A percentile compares a stretch with the other conserved stretches of the same genome.
Conservation (phyloP, 1,139 yeast species). For the Blastobotrys malaysiensis region DNA sequence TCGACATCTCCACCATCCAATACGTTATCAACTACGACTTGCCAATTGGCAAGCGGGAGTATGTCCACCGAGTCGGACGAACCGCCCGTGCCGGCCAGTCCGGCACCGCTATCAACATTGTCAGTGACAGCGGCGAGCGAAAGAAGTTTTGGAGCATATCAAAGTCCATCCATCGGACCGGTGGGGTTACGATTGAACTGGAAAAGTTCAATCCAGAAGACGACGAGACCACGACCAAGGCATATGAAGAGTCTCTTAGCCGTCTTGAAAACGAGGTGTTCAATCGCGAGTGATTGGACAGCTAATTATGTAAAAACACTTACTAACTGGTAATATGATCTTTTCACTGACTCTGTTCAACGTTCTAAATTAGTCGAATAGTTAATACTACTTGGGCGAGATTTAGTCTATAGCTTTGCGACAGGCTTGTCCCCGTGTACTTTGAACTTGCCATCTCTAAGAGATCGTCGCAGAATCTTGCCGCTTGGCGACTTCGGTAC, state of each 20-base stretch:
- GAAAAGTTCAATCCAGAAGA: constrained; percentile 13
- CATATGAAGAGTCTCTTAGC: constrained; percentile 43
- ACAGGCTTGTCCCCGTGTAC: constrained; percentile 6
- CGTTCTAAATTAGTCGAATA: too few relatives aligned
- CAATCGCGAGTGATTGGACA: constrained; percentile 3
- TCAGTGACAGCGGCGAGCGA: constrained; percentile 70
- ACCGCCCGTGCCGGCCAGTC: constrained; percentile 84
- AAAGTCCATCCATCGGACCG: constrained; percentile 23
- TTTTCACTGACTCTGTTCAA: too few relatives aligned
- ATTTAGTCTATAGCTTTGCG: constrained; percentile 2
- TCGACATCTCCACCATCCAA: constrained; percentile 67
- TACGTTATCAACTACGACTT: constrained; percentile 85
- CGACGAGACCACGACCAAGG: constrained; percentile 24
- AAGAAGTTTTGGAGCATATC: constrained; percentile 50
- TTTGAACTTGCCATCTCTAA: constrained; percentile 18
- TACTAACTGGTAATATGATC: too few relatives aligned
- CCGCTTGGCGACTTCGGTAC: constrained; percentile 39
- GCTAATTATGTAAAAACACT: too few relatives aligned
- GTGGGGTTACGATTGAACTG: constrained; percentile 11
- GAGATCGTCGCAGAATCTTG: constrained; percentile 34
- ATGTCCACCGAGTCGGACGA: constrained; percentile 93
- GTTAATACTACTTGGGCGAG: too few relatives aligned
- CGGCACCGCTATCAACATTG: constrained; percentile 69
- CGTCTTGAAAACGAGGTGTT: constrained; percentile 42
- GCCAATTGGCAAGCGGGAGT: constrained; percentile 84